These are phyloP conservation scores for Cephalotrichum gorgonifer DNA, from an alignment of 2,329 filamentous ascomycete species.

Conservation along the genomic window DNA sequence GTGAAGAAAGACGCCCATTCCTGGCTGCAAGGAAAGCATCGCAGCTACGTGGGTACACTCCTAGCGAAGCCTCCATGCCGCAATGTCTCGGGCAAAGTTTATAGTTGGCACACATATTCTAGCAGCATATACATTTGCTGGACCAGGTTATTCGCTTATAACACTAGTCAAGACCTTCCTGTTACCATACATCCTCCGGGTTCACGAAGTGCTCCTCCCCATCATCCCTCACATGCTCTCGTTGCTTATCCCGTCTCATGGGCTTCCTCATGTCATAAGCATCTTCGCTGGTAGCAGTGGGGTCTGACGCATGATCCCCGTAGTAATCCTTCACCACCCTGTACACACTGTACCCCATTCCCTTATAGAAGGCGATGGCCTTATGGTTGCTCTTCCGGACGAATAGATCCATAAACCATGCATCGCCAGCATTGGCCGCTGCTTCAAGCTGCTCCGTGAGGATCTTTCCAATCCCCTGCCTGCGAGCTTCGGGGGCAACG, in stretches of 20 bases:
- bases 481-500: conserved; percentile 74
- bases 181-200: conserved; percentile 76
- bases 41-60: too few relatives aligned
- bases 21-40: too few relatives aligned
- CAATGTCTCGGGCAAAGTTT: too few relatives aligned
- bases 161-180: too few relatives aligned
- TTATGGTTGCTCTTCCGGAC: conserved; percentile 81
- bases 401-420: conserved; percentile 95
- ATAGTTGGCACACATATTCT: too few relatives aligned
- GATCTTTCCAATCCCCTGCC: conserved; percentile 77
- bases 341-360: conserved; percentile 86
- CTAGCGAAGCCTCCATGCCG: too few relatives aligned
- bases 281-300: conserved; percentile 61
- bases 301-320: conserved; percentile 65
- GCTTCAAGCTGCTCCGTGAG: conserved; percentile 73
- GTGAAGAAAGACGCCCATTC: too few relatives aligned
- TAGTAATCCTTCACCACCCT: conserved; percentile 88
- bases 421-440: conserved; percentile 70
- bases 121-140: too few relatives aligned
- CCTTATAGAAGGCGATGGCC: conserved; percentile 81
- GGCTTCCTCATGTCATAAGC: conserved; percentile 96
- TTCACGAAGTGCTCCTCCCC: conserved; percentile 70
- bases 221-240: conserved; percentile 67
- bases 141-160: too few relatives aligned
- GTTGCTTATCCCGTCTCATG: conserved; percentile 66